Evolutionary conservation across 2,329 filamentous ascomycete species (phyloP), one percentile per base, ranked within the genome.

Genomic region (Dichotomopilus funicola): DNA sequence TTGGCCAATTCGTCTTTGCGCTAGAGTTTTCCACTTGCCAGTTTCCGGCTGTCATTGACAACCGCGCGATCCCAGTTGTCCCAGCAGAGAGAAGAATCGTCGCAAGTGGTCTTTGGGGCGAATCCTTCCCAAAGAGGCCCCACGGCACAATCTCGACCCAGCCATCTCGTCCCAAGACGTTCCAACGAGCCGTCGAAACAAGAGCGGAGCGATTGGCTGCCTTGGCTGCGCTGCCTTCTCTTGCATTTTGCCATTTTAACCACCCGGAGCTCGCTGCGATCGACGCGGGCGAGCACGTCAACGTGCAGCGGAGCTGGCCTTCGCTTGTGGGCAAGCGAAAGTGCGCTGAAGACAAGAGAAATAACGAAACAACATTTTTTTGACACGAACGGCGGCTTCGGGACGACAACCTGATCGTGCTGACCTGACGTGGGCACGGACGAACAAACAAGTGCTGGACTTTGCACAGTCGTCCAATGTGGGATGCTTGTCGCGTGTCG

Each of bases 171-270:
- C 19, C 42, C 9, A 5, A 3, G 5, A 5, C 5, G 27, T 7
- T 13, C 34, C 34, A 27, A 27, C 19, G 19, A 27, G 19, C 19
- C 19, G 19, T 27, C 34, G 27, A 40, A 42, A 48, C 33, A 12
- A 35, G 33, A 27, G 13, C 9, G 36, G 13, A n/a, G 44, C 51
- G 36, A 57, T 59, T 59, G 55, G 60, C 45, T 41, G 48, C 40
- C 38, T 12, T 11, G 44, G 9, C 37, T 38, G n/a, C 5, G 41
- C 4, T 8, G 46, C 13, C 11, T 35, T 52, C 19, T 45, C 19
- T 51, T 34, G 56, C 58, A 57, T 59, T 59, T 57, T 56, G 33
- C 53, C 55, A 38, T 44, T 59, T 61, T 59, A 44, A n/a, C 56
- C 56, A 57, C 49, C 60, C 60, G 55, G 58, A 34, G 49, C 42